Conservation (phyloP, 2,329 filamentous ascomycete species). For the Xylariaceae sp. region DNA sequence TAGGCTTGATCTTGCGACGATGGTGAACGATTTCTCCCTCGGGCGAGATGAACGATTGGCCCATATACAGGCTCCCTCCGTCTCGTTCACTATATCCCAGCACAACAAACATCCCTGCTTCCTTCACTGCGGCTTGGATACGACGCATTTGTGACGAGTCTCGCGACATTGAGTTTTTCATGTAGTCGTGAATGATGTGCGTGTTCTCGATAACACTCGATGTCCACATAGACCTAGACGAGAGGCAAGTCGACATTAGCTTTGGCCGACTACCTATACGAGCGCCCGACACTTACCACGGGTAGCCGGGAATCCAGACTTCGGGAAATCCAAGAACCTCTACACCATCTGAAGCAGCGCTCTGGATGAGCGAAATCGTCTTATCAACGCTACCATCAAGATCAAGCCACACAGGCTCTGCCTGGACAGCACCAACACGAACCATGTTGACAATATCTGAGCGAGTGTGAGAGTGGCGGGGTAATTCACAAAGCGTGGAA, state of each 20-base stretch:
- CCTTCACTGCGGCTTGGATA: constrained; percentile 40
- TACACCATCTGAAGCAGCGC: constrained; percentile 52
- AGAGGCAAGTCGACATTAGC: constrained; percentile 27
- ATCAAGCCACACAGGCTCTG: constrained; percentile 61
- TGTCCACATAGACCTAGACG: constrained; percentile 36
- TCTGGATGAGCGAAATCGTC: constrained; percentile 54
- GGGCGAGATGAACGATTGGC: constrained; percentile 51
- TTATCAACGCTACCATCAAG: constrained; percentile 53
- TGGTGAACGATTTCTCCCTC: constrained; percentile 44
- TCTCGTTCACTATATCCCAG: constrained; percentile 51
- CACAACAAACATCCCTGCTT: constrained; percentile 44
- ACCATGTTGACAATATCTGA: constrained; percentile 9
- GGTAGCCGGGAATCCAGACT: constrained; percentile 55
- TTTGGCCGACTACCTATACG: neutral
- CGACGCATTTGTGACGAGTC: constrained; percentile 43
- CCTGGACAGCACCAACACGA: constrained; percentile 52
- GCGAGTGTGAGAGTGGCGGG: no score
- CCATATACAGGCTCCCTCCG: constrained; percentile 44
- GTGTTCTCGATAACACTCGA: constrained; percentile 41
- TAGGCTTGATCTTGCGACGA: constrained; percentile 51
- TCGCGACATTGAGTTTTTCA: constrained; percentile 33
- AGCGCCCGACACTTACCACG: constrained; percentile 35
- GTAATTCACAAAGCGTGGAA: no score
- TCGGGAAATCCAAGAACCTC: constrained; percentile 57
- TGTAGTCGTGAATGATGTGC: constrained; percentile 36